Evolutionary conservation across 2,329 filamentous ascomycete genomes (phyloP).

Genomic region (Paradendryphiella salina): DNA sequence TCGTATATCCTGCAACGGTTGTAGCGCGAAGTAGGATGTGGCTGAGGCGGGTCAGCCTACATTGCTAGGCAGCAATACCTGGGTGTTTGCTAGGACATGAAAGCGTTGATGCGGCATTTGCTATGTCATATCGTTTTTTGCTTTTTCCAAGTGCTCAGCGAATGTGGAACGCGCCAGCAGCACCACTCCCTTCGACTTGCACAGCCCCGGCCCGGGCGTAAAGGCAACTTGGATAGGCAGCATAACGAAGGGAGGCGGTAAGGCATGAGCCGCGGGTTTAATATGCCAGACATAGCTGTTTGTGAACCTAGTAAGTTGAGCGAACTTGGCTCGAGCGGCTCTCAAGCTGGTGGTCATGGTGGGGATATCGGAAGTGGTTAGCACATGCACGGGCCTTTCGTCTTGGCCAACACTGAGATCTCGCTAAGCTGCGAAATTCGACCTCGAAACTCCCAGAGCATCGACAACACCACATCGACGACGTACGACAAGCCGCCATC

Average conservation of each 20-base stretch:
- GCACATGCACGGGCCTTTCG: not conserved
- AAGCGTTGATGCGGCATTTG: not conserved
- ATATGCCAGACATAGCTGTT: not conserved
- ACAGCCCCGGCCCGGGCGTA: constrained; percentile 14
- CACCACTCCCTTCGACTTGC: constrained; percentile 2
- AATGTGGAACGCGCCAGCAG: not conserved
- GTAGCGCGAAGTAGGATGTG: constrained; percentile 4
- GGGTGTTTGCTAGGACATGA: not conserved
- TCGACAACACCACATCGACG: constrained; percentile 44
- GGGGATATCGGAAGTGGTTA: constrained; percentile 2
- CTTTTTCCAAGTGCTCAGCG: not conserved
- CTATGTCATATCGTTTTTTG: constrained; percentile 3
- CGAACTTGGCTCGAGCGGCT: not conserved
- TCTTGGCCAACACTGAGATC: constrained; percentile 9
- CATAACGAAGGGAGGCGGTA: constrained; percentile 1
- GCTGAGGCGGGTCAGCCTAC: constrained; percentile 10
- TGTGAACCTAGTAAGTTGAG: not conserved
- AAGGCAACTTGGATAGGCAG: constrained; percentile 3
- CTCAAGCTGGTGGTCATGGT: not conserved
- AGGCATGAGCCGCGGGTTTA: not conserved
- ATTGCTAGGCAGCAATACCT: constrained; percentile 6
- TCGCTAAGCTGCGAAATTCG: constrained; percentile 6
- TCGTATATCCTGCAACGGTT: not conserved
- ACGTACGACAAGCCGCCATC: constrained; percentile 46
- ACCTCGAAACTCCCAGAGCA: constrained; percentile 25